Conservation (phyloP, 1,139 yeast species). For the Pichiaceae sp. region DNA sequence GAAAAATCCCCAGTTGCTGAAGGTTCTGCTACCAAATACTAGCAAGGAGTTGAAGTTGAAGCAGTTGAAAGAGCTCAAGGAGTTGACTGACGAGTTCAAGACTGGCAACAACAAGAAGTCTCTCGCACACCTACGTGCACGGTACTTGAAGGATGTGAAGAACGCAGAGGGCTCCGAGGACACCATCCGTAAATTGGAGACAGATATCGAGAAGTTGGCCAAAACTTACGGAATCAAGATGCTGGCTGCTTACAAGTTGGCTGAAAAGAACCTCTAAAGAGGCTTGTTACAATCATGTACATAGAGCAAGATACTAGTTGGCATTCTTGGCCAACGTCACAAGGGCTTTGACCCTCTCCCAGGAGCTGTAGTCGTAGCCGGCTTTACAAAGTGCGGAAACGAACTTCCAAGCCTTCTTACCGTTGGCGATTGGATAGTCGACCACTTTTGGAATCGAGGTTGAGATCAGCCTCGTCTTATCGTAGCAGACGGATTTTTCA, state of each 20-base stretch:
- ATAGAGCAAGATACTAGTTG: conserved; percentile 6
- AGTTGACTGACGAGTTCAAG: conserved; percentile 54
- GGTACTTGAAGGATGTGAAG: conserved; percentile 50
- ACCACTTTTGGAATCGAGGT: conserved; percentile 79
- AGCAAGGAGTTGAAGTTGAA: conserved; percentile 54
- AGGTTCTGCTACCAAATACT: conserved; percentile 67
- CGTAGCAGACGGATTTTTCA: conserved; percentile 81
- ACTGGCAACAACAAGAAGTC: conserved; percentile 45
- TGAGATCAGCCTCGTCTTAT: conserved; percentile 67
- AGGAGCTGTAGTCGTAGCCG: conserved; percentile 71
- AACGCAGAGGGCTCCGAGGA: conserved; percentile 49
- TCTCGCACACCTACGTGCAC: conserved; percentile 54
- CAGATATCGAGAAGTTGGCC: conserved; percentile 59
- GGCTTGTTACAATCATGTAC: background rate
- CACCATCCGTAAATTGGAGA: conserved; percentile 40
- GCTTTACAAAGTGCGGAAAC: conserved; percentile 75
- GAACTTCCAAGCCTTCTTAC: conserved; percentile 79
- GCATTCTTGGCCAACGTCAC: conserved; percentile 37
- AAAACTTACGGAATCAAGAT: conserved; percentile 56
- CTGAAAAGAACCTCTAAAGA: conserved; percentile 37
- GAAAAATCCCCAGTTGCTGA: conserved; percentile 61
- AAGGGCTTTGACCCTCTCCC: conserved; percentile 56
- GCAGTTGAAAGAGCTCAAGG: conserved; percentile 52
- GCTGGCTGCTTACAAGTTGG: conserved; percentile 46
- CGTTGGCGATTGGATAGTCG: conserved; percentile 84